A percentile compares a stretch with the other conserved stretches of the same genome.
Conservation (phyloP, 306 rosid genomes). For the Corylus americana region DNA sequence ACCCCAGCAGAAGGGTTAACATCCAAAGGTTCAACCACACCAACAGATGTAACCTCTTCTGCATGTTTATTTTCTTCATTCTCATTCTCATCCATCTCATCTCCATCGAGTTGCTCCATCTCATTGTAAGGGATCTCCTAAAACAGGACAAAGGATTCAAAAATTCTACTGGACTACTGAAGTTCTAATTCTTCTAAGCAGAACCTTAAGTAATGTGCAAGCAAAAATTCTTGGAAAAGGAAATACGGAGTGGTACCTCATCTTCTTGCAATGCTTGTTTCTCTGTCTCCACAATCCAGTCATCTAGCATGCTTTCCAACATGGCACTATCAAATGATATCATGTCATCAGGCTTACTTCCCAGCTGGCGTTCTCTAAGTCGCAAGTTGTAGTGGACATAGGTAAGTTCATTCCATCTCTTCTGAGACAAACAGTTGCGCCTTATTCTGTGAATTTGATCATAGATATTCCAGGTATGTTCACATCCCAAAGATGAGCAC, state of each 20-base stretch:
- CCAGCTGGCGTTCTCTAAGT: conserved; percentile 72
- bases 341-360: conserved; percentile 53
- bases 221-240: neutral
- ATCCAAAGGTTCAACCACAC: conserved; percentile 42
- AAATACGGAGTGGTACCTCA: conserved; percentile 46
- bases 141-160: conserved; percentile 20
- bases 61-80: conserved; percentile 57
- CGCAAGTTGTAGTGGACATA: conserved; percentile 84
- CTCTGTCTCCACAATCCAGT: conserved; percentile 63
- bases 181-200: neutral
- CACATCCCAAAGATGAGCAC: conserved; percentile 44
- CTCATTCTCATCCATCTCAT: conserved; percentile 63
- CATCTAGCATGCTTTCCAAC: conserved; percentile 54
- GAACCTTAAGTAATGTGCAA: neutral
- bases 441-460: conserved; percentile 41
- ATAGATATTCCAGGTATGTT: conserved; percentile 39
- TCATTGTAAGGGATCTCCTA: conserved; percentile 58
- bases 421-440: conserved; percentile 33
- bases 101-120: conserved; percentile 55
- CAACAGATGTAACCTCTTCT: conserved; percentile 44
- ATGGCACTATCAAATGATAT: conserved; percentile 52
- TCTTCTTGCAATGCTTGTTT: conserved; percentile 45
- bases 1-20: conserved; percentile 47
- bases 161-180: conserved; percentile 7
- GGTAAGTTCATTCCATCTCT: conserved; percentile 49